Evolutionary conservation across 768 basidiomycete species (phyloP), one percentile per base, ranked within the genome.

Genomic region (Strobilomyces confusus): DNA sequence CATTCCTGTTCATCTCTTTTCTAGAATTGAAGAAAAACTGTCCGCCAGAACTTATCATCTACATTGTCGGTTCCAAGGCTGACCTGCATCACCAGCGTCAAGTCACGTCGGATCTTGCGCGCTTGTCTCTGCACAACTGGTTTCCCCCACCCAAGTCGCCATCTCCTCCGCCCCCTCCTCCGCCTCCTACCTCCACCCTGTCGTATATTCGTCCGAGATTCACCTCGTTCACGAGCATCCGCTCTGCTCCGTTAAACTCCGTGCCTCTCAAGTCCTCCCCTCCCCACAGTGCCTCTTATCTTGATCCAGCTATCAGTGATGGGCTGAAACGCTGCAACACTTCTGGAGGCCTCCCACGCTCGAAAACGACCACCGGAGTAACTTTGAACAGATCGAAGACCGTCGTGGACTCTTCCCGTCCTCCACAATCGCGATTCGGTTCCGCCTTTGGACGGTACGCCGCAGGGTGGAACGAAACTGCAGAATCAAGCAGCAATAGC

Each of bases 11-110:
- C 40, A 52, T 55, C 8, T 56, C 29, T 58, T 57, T 48, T 62
- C 59, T 62, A 92, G 91, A 93, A 73, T 78, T 92, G 58, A 92
- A 88, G 81, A 91, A 88, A 80, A 92, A 92, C 67, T 91, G 89
- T 63, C 77, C 87, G 40, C 81, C 87, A 45, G 92, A 95, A 64
- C 80, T 94, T 53, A 86, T 95, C 68, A 92, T 97, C 63, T 93
- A 94, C 71, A 91, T 98, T 63, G 93, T 97, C 62, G 94, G 95
- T 52, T 84, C 94, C 58, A 98, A 98, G 71, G 87, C 89, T 62
- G 89, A 92, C 75, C 79, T 92, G 55, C 70, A 80, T 54, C 74
- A 76, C 37, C 77, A 83, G 56, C 83, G 89, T 44, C 84, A 89
- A 64, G 87, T 92, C 58, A 87, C 89, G 7, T 75, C 86, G 48